These are phyloP conservation scores for Botrytis paeoniae DNA, from an alignment of 2,329 filamentous ascomycete species.

Conservation along the genomic window DNA sequence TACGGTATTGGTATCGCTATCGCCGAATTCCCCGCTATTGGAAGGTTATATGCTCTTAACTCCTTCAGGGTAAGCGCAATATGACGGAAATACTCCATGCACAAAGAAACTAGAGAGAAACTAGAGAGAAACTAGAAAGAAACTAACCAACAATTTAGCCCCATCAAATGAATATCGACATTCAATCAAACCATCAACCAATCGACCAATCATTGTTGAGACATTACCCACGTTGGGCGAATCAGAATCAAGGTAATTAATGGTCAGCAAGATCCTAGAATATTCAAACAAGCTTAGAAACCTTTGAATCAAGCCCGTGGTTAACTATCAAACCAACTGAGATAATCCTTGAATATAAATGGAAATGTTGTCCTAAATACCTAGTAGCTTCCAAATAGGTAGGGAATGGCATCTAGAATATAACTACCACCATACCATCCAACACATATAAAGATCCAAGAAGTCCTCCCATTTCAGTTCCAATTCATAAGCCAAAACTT, in stretches of 20 bases:
- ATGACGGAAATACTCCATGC: neutral
- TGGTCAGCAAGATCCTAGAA: conserved; percentile 1
- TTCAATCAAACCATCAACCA: too few species aligned
- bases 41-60: neutral
- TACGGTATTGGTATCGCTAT: neutral
- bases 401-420: neutral
- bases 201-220: neutral
- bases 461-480: neutral
- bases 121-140: neutral
- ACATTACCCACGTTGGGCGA: conserved; percentile 3
- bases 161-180: neutral
- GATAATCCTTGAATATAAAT: neutral
- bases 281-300: neutral
- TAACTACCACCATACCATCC: neutral
- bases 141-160: neutral
- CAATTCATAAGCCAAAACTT: neutral
- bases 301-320: neutral
- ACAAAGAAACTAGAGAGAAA: neutral
- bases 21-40: neutral
- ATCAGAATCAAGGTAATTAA: conserved; percentile 1
- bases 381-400: neutral
- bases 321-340: neutral
- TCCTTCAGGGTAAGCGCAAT: neutral
- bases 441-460: conserved; percentile 10
- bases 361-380: neutral